phyloP scores from a whole-genome alignment of 371 early-diverging fungal species.

The Chytridiales sp. region DNA sequence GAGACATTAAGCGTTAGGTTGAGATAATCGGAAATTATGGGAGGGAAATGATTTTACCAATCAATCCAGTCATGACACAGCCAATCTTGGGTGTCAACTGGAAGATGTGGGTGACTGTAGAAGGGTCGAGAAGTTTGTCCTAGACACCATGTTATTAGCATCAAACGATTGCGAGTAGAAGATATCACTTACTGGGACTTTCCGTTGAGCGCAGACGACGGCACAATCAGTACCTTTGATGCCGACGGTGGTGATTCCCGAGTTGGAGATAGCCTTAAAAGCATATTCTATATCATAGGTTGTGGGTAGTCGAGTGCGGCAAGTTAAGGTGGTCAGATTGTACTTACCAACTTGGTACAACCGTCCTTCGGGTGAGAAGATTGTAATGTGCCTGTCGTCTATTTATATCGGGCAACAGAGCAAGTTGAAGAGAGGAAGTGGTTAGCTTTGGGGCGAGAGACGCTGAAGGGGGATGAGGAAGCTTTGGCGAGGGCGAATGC shows the following conservation, averaged over 20 bases:
- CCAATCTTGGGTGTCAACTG: conserved; percentile 92
- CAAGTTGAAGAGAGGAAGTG: too few species aligned
- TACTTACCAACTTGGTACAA: conserved; percentile 97
- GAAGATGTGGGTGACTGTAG: conserved; percentile 90
- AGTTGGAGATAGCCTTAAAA: conserved; percentile 96
- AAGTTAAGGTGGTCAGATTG: conserved; percentile 1
- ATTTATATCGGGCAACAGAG: too few species aligned
- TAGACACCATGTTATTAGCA: conserved; percentile 88
- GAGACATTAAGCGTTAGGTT: not conserved
- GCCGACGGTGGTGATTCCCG: conserved; percentile 92
- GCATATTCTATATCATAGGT: conserved; percentile 84
- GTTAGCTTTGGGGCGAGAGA: too few species aligned
- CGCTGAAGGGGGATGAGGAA: too few species aligned
- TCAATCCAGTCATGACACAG: conserved; percentile 96
- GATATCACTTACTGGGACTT: conserved; percentile 79
- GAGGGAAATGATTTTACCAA: conserved; percentile 51
- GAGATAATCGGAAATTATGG: not conserved
- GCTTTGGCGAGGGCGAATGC: too few species aligned
- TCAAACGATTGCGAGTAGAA: conserved; percentile 12
- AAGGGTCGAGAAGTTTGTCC: conserved; percentile 96
- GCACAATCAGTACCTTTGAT: conserved; percentile 91
- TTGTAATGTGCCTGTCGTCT: conserved; percentile 96
- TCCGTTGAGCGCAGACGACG: conserved; percentile 94
- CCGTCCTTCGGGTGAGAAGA: conserved; percentile 98
- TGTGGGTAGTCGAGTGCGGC: not conserved